A percentile compares a stretch with the other conserved stretches of the same genome.
These are phyloP conservation scores for Sclerotinia trifoliorum DNA, from an alignment of 2,329 filamentous ascomycete species.

Conservation along the genomic window DNA sequence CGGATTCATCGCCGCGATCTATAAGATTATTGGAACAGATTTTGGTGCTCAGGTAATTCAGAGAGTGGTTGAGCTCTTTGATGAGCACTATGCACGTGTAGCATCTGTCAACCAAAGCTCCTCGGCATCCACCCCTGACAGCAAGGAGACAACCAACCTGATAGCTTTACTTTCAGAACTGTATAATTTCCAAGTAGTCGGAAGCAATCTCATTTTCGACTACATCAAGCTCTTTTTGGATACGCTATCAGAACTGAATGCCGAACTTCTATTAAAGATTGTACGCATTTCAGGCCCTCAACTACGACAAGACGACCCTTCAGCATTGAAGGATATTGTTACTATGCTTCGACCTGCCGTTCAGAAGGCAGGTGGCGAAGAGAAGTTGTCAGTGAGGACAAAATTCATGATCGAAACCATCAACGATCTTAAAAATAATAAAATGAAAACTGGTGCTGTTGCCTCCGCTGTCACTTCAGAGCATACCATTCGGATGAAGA, in stretches of 20 bases:
- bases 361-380: conserved; percentile 64
- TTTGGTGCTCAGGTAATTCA: conserved; percentile 87
- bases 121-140: conserved; percentile 32
- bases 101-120: conserved; percentile 38
- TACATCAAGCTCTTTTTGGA: conserved; percentile 77
- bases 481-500: conserved; percentile 85
- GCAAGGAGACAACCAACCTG: conserved; percentile 71
- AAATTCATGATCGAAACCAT: conserved; percentile 98
- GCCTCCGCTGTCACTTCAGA: conserved; percentile 74
- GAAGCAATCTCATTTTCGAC: conserved; percentile 82
- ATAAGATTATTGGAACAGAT: conserved; percentile 82
- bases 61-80: conserved; percentile 72
- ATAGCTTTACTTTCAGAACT: conserved; percentile 80
- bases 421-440: conserved; percentile 91
- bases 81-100: conserved; percentile 56
- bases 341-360: conserved; percentile 72
- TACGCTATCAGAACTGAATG: conserved; percentile 78
- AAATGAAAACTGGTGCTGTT: conserved; percentile 70
- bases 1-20: conserved; percentile 83
- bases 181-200: conserved; percentile 88
- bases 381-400: conserved; percentile 77
- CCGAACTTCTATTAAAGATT: conserved; percentile 81
- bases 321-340: conserved; percentile 85
- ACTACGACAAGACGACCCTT: conserved; percentile 83
- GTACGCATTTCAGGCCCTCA: conserved; percentile 80